Evolutionary conservation across 2,329 filamentous ascomycete species (phyloP).

Genomic region (Claviceps spartinae): DNA sequence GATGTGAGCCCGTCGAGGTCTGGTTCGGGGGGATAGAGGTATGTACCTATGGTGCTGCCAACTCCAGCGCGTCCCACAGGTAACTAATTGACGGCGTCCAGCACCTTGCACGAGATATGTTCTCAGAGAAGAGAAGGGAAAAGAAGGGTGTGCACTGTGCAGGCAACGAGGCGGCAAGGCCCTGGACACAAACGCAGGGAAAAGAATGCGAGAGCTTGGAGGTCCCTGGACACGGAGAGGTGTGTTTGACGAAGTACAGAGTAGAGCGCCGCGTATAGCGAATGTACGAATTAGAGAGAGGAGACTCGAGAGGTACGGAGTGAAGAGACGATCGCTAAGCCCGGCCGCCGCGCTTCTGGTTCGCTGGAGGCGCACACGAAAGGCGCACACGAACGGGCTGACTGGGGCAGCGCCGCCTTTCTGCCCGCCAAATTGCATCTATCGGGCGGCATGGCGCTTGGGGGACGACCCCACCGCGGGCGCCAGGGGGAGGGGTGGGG

Average conservation of each 20-base stretch:
- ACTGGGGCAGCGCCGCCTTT: not conserved
- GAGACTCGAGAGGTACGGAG: slow-evolving; percentile 1
- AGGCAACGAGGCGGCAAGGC: not conserved
- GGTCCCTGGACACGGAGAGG: not conserved
- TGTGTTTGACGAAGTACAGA: slow-evolving; percentile 2
- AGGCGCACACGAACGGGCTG: not conserved
- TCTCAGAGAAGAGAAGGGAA: not conserved
- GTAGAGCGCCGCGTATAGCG: no score
- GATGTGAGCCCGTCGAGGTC: not conserved
- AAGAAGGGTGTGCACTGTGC: no score
- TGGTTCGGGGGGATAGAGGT: not conserved
- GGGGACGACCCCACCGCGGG: not conserved
- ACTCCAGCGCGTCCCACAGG: no score
- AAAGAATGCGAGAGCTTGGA: not conserved
- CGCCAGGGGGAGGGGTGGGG: not conserved
- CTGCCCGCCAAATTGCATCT: not conserved
- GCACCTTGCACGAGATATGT: no score
- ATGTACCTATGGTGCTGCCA: no score
- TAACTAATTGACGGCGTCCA: no score
- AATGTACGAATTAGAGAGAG: not conserved
- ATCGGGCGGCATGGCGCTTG: slow-evolving; percentile 9
- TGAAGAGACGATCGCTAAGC: slow-evolving; percentile 10
- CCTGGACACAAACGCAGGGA: not conserved
- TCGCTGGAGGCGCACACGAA: slow-evolving; percentile 6
- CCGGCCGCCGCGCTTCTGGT: slow-evolving; percentile 9